phyloP scores from a whole-genome alignment of 2,329 filamentous ascomycete genomes.

The Claviceps pusilla region DNA sequence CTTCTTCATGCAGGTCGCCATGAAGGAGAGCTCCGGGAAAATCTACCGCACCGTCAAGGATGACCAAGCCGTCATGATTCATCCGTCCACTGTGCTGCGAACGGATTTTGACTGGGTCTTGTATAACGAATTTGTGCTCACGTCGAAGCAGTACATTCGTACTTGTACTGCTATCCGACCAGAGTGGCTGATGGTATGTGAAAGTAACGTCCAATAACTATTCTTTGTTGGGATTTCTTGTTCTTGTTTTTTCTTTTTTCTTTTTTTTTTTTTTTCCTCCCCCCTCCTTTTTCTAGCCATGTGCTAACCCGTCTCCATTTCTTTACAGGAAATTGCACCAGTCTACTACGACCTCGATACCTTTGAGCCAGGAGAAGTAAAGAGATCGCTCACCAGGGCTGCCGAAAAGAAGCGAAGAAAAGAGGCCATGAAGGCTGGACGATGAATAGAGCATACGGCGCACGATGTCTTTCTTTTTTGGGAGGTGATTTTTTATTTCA shows the following conservation, averaged over 20 bases:
- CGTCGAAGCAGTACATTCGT: constrained; percentile 93
- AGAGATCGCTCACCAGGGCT: constrained; percentile 45
- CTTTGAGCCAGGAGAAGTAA: constrained; percentile 79
- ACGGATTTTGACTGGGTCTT: constrained; percentile 92
- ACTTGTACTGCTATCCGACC: constrained; percentile 84
- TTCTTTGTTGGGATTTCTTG: no score
- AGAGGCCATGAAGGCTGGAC: constrained; percentile 38
- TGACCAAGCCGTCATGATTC: constrained; percentile 80
- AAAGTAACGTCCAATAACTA: no score
- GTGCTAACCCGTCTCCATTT: neutral
- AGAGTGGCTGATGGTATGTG: constrained; percentile 77
- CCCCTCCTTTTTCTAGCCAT: neutral
- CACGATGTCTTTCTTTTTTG: no score
- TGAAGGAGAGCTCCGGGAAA: constrained; percentile 78
- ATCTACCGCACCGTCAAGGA: constrained; percentile 94
- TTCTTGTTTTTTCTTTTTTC: neutral
- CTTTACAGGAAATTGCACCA: constrained; percentile 79
- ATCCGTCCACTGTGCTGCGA: constrained; percentile 79
- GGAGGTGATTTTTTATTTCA: no score
- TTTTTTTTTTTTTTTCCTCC: neutral
- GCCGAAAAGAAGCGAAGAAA: constrained; percentile 46
- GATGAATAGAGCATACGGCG: constrained; percentile 13
- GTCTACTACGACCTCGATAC: constrained; percentile 75
- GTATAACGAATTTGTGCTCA: constrained; percentile 97
- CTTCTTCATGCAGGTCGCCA: constrained; percentile 99